Evolutionary conservation across 148 eudicot species (phyloP), one percentile per base, ranked within the genome.

Genomic region (Silene uniflora): DNA sequence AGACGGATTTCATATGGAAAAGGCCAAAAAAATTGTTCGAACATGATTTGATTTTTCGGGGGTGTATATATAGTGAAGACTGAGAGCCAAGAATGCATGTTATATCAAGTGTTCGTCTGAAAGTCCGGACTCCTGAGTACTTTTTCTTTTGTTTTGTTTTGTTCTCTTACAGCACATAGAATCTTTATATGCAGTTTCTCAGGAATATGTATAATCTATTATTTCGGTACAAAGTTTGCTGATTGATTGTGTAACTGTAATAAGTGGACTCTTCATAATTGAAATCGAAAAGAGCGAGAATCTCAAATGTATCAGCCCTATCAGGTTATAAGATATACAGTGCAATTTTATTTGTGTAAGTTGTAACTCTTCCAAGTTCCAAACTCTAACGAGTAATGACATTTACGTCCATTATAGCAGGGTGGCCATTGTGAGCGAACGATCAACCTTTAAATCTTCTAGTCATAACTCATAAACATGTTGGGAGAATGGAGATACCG

Each of bases 11-110:
- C 35, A 4, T 2, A 14, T 61, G 23, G 46, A 52, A 52, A 62
- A 66, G 32, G 22, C 65, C 19, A 5, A 42, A 13, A 35, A 71
- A 54, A 11, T 56, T 24, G 60, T 24, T 12, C 10, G 16, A 39
- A 32, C 32, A 6, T 64, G 12, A 52, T 71, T 18, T 72, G 69
- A 65, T 44, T 55, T 71, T 39, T 13, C 42, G 63, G 3, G 25
- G 42, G 21, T 68, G 58, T 71, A 64, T 70, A 71, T 75, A 5
- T 1, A 75, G 78, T 80, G 74, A 72, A 79, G 77, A 59, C 62
- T 29, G 32, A 29, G 3, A 3, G 3, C n/a, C 54, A 22, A 29
- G 6, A 44, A 73, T 16, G 24, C 25, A 7, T 19, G 63, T 60
- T 58, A 12, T 35, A 22, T 14, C 12, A 42, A 25, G 18, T 62